Evolutionary conservation across 2,329 filamentous ascomycete species (phyloP).

Genomic region (Exophiala lecanii-corni): DNA sequence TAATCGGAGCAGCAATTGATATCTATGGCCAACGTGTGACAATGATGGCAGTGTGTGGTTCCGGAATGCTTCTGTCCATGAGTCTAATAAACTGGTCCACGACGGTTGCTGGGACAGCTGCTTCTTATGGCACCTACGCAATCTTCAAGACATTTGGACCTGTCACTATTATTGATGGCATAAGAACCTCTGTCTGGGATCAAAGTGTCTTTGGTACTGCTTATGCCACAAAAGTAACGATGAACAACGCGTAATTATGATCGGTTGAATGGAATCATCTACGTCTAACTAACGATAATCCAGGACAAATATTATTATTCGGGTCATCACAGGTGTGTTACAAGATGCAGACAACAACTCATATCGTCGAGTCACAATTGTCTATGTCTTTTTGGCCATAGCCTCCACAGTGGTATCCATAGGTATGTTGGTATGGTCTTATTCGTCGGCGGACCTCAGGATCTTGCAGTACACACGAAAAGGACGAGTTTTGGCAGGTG

Average conservation of each 20-base stretch:
- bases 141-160: slow-evolving; percentile 53
- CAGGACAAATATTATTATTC: slow-evolving; percentile 57
- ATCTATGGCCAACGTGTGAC: slow-evolving; percentile 47
- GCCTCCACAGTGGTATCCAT: slow-evolving; percentile 45
- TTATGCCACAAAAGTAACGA: slow-evolving; percentile 57
- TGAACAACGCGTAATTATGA: slow-evolving; percentile 51
- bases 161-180: slow-evolving; percentile 56
- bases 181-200: slow-evolving; percentile 57
- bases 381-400: slow-evolving; percentile 53
- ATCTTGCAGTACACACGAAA: slow-evolving; percentile 57
- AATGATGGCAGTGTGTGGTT: slow-evolving; percentile 41
- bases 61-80: slow-evolving; percentile 52
- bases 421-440: slow-evolving; percentile 38
- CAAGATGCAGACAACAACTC: slow-evolving; percentile 55
- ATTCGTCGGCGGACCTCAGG: slow-evolving; percentile 41
- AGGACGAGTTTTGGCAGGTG: slow-evolving; percentile 44
- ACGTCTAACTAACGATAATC: no score
- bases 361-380: slow-evolving; percentile 52
- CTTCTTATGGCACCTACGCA: slow-evolving; percentile 57
- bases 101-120: slow-evolving; percentile 49
- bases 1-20: slow-evolving; percentile 54
- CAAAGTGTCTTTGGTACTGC: slow-evolving; percentile 57
- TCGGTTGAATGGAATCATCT: not conserved
- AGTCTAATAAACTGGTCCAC: slow-evolving; percentile 50
- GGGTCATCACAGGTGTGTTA: slow-evolving; percentile 54